Evolutionary conservation across 2,329 filamentous ascomycete genomes (phyloP).

Genomic region (Exophiala phaeomuriformis): DNA sequence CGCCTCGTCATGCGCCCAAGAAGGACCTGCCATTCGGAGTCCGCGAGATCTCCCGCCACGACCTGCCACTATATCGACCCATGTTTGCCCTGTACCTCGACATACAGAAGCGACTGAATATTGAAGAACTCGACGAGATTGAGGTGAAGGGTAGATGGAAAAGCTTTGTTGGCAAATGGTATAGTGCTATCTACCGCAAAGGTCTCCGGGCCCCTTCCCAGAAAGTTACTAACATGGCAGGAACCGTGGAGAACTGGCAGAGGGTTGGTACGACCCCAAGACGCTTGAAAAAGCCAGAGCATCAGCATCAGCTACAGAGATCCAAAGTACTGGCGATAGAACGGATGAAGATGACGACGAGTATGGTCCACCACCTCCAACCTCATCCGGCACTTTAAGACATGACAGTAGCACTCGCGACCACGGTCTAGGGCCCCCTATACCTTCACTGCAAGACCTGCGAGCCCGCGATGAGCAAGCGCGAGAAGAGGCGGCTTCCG

Average conservation of each 20-base stretch:
- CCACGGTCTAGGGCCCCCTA: constrained; percentile 47
- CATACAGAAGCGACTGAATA: constrained; percentile 69
- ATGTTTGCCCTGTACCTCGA: constrained; percentile 80
- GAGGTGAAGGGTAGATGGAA: constrained; percentile 84
- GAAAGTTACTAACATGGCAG: constrained; percentile 36
- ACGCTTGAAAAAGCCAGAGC: constrained; percentile 50
- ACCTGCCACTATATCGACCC: constrained; percentile 58
- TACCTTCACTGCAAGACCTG: constrained; percentile 69
- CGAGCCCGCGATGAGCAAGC: constrained; percentile 44
- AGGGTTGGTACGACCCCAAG: constrained; percentile 87
- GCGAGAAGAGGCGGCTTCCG: constrained; percentile 46
- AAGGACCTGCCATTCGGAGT: constrained; percentile 57
- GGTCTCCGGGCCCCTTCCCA: background rate
- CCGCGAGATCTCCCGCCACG: constrained; percentile 58
- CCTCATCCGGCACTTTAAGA: constrained; percentile 22
- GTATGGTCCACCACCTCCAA: constrained; percentile 51
- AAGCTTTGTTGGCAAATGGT: constrained; percentile 85
- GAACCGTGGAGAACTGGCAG: constrained; percentile 78
- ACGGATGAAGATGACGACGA: constrained; percentile 45
- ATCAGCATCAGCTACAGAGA: background rate
- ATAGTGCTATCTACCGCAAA: constrained; percentile 22
- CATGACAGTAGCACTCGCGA: constrained; percentile 23
- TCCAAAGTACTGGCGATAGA: background rate
- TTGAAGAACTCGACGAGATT: constrained; percentile 63
- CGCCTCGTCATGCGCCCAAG: constrained; percentile 3